Conservation (phyloP, 345 rosid genomes). For the Lagerstroemia speciosa region DNA sequence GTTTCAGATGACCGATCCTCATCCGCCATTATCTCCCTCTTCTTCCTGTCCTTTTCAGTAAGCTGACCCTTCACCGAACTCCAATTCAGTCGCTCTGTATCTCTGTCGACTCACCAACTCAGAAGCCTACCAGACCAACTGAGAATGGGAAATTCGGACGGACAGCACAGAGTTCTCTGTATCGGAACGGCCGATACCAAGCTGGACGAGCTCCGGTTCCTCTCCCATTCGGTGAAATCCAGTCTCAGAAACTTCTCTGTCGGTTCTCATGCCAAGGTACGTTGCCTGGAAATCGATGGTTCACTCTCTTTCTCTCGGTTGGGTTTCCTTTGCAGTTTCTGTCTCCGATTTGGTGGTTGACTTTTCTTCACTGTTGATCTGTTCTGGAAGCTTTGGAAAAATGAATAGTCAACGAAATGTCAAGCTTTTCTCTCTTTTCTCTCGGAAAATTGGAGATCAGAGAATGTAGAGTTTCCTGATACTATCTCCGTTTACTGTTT, state of each 20-base stretch:
- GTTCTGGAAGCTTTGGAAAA: not conserved
- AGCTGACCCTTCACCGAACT: not conserved
- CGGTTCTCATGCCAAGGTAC: slow-evolving; percentile 40
- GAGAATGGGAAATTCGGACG: slow-evolving; percentile 14
- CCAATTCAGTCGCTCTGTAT: not conserved
- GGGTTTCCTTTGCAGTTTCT: not conserved
- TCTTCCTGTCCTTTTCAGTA: not conserved
- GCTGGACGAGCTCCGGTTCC: slow-evolving; percentile 71
- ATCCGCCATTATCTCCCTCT: no score
- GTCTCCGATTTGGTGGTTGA: not conserved
- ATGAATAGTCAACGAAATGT: not conserved
- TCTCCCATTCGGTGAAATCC: slow-evolving; percentile 55
- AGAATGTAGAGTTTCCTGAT: no score
- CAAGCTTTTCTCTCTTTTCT: not conserved
- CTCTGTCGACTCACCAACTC: not conserved
- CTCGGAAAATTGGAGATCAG: no score
- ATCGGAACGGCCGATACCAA: slow-evolving; percentile 84
- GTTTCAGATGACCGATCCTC: no score
- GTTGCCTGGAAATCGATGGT: not conserved
- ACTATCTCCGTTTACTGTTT: not conserved
- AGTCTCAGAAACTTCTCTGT: slow-evolving; percentile 35
- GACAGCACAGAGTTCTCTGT: slow-evolving; percentile 46
- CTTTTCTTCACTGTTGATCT: not conserved
- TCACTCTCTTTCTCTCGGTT: no score
- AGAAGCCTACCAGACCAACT: not conserved